phyloP scores from a whole-genome alignment of 495 filamentous ascomycete species.

The Usnea hakonensis region DNA sequence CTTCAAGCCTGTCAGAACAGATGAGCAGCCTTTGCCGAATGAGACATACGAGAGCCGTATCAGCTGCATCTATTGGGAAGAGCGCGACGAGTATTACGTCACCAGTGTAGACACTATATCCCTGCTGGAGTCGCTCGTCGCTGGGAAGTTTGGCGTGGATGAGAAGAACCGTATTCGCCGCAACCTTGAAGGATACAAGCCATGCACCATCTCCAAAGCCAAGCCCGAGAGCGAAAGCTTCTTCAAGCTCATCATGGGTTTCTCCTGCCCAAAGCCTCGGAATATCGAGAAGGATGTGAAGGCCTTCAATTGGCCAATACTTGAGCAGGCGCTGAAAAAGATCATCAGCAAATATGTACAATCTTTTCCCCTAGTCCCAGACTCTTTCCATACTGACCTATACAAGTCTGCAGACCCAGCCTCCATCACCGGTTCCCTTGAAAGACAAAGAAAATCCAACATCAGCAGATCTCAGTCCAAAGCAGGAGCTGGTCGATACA shows the following conservation, averaged over 20 bases:
- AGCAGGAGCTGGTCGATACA: slow-evolving; percentile 35
- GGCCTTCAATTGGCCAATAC: slow-evolving; percentile 88
- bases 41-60: slow-evolving; percentile 69
- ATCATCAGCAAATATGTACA: slow-evolving; percentile 96
- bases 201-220: slow-evolving; percentile 83
- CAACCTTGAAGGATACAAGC: slow-evolving; percentile 87
- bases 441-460: slow-evolving; percentile 33
- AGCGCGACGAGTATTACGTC: slow-evolving; percentile 79
- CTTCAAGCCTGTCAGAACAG: slow-evolving; percentile 62
- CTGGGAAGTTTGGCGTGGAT: slow-evolving; percentile 77
- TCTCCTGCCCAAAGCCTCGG: slow-evolving; percentile 84
- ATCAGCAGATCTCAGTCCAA: slow-evolving; percentile 37
- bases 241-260: slow-evolving; percentile 99
- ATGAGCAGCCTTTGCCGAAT: slow-evolving; percentile 46
- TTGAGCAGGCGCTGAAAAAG: slow-evolving; percentile 79
- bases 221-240: slow-evolving; percentile 90
- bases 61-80: slow-evolving; percentile 89
- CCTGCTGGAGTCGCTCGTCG: slow-evolving; percentile 81
- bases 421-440: slow-evolving; percentile 40
- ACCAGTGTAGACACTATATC: slow-evolving; percentile 96
- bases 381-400: not conserved
- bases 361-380: slow-evolving; percentile 17
- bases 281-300: slow-evolving; percentile 99
- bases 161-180: slow-evolving; percentile 97
- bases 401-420: slow-evolving; percentile 45